phyloP scores from a whole-genome alignment of 441 rosid species.

The Erysimum pusillum region DNA sequence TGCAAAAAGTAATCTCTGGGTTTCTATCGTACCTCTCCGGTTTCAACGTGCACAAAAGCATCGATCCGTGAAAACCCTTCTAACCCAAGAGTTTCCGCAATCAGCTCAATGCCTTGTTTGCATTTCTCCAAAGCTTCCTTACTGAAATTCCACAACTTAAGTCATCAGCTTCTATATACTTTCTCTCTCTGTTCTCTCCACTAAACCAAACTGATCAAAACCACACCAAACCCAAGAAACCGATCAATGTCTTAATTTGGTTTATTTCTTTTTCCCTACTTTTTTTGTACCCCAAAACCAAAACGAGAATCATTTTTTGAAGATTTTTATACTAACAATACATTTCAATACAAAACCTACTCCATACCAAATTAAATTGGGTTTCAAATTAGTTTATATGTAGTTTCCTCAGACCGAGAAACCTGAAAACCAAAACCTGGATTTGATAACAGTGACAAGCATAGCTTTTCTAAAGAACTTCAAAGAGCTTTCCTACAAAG shows the following conservation, averaged over 20 bases:
- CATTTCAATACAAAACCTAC: neutral
- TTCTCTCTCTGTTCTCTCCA: neutral
- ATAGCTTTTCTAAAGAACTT: conserved; percentile 3
- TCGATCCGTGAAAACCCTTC: conserved; percentile 96
- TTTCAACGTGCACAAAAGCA: conserved; percentile 90
- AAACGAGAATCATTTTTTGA: neutral
- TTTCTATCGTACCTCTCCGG: conserved; percentile 78
- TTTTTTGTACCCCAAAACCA: neutral
- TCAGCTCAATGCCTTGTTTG: conserved; percentile 78
- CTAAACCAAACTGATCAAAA: neutral
- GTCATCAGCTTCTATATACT: conserved; percentile 5
- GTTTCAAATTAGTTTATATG: neutral
- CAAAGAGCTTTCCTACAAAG: conserved; percentile 10
- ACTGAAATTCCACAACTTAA: conserved; percentile 52
- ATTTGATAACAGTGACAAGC: conserved; percentile 13
- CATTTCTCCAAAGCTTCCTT: conserved; percentile 71
- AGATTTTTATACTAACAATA: neutral
- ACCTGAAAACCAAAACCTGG: conserved; percentile 14
- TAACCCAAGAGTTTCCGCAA: conserved; percentile 75
- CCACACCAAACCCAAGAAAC: neutral
- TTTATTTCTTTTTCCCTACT: too few species aligned
- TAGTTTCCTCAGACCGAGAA: neutral
- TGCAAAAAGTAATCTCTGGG: neutral
- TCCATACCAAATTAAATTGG: neutral
- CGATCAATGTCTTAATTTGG: neutral